Evolutionary conservation across 805 yeast species (phyloP).

Genomic region (Spathaspora gorwiae): DNA sequence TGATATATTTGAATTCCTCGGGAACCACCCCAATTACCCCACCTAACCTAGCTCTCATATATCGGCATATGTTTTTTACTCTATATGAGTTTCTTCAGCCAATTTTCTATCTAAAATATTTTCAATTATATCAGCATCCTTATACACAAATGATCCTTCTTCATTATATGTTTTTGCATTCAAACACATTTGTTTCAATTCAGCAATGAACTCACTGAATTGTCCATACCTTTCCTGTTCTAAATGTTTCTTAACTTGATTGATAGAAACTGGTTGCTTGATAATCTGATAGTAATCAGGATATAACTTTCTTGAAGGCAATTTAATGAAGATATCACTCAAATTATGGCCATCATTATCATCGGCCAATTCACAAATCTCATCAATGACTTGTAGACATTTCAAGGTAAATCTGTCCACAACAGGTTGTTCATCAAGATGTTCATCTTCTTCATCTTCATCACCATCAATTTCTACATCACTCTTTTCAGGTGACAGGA

Average conservation of each 20-base stretch:
- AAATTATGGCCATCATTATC: slow-evolving; percentile 42
- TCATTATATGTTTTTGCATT: slow-evolving; percentile 77
- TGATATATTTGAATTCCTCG: no score
- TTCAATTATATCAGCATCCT: slow-evolving; percentile 51
- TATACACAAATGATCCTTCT: slow-evolving; percentile 57
- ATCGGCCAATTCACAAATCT: slow-evolving; percentile 29
- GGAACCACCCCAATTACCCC: no score
- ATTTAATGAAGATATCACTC: slow-evolving; percentile 48
- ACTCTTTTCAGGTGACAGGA: slow-evolving; percentile 9
- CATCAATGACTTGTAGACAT: slow-evolving; percentile 40
- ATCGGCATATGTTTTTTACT: no score
- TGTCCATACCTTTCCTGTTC: slow-evolving; percentile 31
- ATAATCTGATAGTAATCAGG: slow-evolving; percentile 81
- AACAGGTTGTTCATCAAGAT: slow-evolving; percentile 3
- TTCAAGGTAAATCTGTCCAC: slow-evolving; percentile 15
- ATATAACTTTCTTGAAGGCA: slow-evolving; percentile 71
- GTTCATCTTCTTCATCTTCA: slow-evolving; percentile 12
- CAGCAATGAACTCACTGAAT: slow-evolving; percentile 49
- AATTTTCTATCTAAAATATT: slow-evolving; percentile 19
- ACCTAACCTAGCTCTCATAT: no score
- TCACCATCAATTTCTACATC: slow-evolving; percentile 27
- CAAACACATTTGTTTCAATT: slow-evolving; percentile 59
- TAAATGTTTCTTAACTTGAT: slow-evolving; percentile 48
- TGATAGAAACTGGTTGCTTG: slow-evolving; percentile 55
- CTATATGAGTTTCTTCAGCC: neutral